Conservation (phyloP, 2,329 filamentous ascomycete genomes). For the Pyricularia sp. region DNA sequence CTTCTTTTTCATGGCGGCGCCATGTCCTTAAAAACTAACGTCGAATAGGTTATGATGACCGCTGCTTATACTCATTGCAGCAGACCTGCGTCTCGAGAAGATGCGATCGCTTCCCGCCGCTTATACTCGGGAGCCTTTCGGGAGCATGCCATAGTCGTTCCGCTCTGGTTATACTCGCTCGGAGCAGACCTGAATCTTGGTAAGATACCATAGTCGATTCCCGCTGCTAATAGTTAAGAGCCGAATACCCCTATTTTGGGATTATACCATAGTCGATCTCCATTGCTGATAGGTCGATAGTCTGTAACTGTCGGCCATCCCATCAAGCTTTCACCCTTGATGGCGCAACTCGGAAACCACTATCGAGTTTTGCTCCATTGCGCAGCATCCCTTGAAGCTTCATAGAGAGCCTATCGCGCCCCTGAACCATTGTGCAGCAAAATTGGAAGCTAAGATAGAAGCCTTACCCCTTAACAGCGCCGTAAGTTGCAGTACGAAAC, state of each 20-base stretch:
- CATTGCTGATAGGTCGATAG: background rate
- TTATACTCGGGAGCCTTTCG: too few relatives aligned
- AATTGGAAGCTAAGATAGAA: background rate
- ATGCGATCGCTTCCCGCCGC: background rate
- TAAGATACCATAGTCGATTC: background rate
- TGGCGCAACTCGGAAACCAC: background rate
- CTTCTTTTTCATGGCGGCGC: background rate
- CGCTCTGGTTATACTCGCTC: too few relatives aligned
- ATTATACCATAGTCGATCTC: background rate
- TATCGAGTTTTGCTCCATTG: background rate
- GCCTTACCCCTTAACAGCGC: background rate
- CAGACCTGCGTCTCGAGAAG: background rate
- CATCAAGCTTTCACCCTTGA: background rate
- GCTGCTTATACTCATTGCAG: background rate
- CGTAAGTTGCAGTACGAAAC: background rate
- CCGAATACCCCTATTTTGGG: background rate
- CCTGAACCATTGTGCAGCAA: background rate
- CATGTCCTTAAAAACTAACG: background rate
- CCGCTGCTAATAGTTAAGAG: too few relatives aligned
- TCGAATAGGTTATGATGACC: background rate
- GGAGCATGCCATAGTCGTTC: too few relatives aligned
- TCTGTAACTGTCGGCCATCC: background rate
- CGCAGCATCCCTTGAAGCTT: background rate
- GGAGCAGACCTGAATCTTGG: background rate
- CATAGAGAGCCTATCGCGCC: background rate